Conservation (phyloP, 139 green algal genomes). For the Picochlorum sp. region DNA sequence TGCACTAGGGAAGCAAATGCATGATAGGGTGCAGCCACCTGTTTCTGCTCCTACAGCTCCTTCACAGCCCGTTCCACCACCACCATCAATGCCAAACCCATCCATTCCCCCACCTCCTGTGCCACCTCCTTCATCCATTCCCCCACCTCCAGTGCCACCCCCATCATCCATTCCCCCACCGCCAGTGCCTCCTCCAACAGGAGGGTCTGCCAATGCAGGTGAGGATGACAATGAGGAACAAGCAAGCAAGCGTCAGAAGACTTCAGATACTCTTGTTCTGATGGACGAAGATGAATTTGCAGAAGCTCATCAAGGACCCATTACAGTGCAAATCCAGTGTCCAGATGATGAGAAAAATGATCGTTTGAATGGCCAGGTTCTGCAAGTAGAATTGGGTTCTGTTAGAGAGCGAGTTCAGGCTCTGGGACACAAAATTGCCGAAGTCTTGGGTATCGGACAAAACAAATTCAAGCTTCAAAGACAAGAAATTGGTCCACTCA, state of each 20-base stretch:
- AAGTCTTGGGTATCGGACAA: conserved; percentile 44
- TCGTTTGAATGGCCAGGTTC: conserved; percentile 64
- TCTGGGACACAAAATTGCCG: conserved; percentile 60
- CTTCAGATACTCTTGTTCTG: conserved; percentile 49
- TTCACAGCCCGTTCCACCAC: not conserved
- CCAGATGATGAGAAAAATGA: conserved; percentile 56
- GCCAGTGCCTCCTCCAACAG: not conserved
- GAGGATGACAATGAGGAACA: not conserved
- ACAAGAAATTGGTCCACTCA: conserved; percentile 60
- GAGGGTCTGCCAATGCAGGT: not conserved
- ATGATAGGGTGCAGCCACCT: conserved; percentile 46
- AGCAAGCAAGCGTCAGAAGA: not conserved
- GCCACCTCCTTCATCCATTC: conserved; percentile 7
- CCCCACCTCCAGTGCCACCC: conserved; percentile 14
- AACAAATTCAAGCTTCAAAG: conserved; percentile 69
- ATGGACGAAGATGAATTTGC: conserved; percentile 73
- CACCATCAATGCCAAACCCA: conserved; percentile 4
- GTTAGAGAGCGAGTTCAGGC: conserved; percentile 43
- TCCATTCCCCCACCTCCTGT: not conserved
- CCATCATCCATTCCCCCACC: conserved; percentile 4
- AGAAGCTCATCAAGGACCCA: conserved; percentile 30
- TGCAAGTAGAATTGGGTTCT: conserved; percentile 63
- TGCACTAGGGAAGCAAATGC: conserved; percentile 56
- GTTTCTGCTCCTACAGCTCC: conserved; percentile 7
- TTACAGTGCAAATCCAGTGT: conserved; percentile 47